Conservation (phyloP, 371 early-diverging fungal genomes). For the Parasitella parasitica region DNA sequence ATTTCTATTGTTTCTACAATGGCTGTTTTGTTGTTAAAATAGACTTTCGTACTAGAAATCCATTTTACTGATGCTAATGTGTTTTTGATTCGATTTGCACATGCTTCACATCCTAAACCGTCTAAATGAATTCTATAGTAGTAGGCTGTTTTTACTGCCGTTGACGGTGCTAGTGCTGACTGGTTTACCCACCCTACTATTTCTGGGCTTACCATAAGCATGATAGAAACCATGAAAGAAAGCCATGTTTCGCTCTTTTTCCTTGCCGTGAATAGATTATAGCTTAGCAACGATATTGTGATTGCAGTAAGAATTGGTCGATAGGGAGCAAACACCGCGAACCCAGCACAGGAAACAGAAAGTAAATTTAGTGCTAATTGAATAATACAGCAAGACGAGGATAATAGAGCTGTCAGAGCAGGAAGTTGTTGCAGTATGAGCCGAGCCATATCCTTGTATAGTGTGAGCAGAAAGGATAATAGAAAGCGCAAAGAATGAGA, state of each 20-base stretch:
- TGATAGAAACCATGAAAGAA: conserved; percentile 15
- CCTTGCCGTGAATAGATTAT: conserved; percentile 21
- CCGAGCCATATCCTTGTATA: background rate
- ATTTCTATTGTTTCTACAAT: conserved; percentile 7
- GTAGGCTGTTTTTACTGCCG: background rate
- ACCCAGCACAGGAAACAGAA: conserved; percentile 59
- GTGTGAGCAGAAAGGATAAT: background rate
- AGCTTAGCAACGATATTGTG: conserved; percentile 24
- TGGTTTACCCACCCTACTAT: conserved; percentile 26
- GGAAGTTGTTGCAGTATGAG: conserved; percentile 7
- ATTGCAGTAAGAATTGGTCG: conserved; percentile 35
- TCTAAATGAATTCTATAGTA: conserved; percentile 38
- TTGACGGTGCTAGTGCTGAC: background rate
- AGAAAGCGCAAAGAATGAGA: too few species aligned
- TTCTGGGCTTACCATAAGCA: conserved; percentile 39
- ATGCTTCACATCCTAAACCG: conserved; percentile 53
- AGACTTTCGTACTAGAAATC: conserved; percentile 34
- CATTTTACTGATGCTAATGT: conserved; percentile 25
- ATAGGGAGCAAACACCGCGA: conserved; percentile 53
- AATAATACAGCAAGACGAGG: conserved; percentile 57
- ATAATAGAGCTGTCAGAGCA: conserved; percentile 37
- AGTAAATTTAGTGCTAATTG: conserved; percentile 54
- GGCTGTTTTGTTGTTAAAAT: conserved; percentile 39
- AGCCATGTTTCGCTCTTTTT: conserved; percentile 10
- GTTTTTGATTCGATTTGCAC: conserved; percentile 50